These are phyloP conservation scores for Exobasidium rhododendri DNA, from an alignment of 1,284 basidiomycete species.

Conservation along the genomic window DNA sequence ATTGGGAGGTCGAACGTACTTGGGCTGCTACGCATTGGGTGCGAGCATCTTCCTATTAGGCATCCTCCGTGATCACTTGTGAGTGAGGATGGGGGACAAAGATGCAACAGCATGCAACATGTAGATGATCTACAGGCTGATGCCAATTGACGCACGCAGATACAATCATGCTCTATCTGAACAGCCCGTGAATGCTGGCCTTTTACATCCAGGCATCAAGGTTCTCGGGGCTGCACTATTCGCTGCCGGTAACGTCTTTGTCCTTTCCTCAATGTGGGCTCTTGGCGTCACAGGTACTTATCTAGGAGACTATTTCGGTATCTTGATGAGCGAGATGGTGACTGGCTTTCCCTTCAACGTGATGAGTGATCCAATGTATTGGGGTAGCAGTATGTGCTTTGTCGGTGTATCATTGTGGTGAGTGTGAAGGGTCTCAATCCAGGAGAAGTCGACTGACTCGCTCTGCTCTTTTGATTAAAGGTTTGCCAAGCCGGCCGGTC, in stretches of 20 bases:
- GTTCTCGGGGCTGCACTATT: slow-evolving; percentile 68
- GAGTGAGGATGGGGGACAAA: slow-evolving; percentile 59
- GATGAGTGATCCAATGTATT: slow-evolving; percentile 88
- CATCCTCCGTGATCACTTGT: slow-evolving; percentile 73
- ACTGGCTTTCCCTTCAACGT: slow-evolving; percentile 92
- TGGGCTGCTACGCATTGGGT: slow-evolving; percentile 88
- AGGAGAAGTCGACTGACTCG: slow-evolving; percentile 2
- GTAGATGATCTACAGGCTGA: neutral
- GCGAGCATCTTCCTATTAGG: slow-evolving; percentile 82
- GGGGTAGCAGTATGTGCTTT: slow-evolving; percentile 52
- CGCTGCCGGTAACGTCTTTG: slow-evolving; percentile 59
- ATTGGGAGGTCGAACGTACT: slow-evolving; percentile 54
- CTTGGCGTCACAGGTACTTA: slow-evolving; percentile 78
- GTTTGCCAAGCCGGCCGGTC: slow-evolving; percentile 50
- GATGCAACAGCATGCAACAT: neutral
- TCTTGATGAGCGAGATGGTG: slow-evolving; percentile 78
- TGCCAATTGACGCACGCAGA: slow-evolving; percentile 55
- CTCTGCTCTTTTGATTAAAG: slow-evolving; percentile 6
- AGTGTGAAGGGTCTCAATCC: slow-evolving; percentile 13
- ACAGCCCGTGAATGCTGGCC: slow-evolving; percentile 63
- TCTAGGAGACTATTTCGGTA: slow-evolving; percentile 97
- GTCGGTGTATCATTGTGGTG: slow-evolving; percentile 49
- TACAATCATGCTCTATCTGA: slow-evolving; percentile 70
- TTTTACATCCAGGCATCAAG: slow-evolving; percentile 64
- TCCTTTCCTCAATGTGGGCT: slow-evolving; percentile 83